Evolutionary conservation across 1,139 yeast species (phyloP).

Genomic region (Geotrichum bryndzae): DNA sequence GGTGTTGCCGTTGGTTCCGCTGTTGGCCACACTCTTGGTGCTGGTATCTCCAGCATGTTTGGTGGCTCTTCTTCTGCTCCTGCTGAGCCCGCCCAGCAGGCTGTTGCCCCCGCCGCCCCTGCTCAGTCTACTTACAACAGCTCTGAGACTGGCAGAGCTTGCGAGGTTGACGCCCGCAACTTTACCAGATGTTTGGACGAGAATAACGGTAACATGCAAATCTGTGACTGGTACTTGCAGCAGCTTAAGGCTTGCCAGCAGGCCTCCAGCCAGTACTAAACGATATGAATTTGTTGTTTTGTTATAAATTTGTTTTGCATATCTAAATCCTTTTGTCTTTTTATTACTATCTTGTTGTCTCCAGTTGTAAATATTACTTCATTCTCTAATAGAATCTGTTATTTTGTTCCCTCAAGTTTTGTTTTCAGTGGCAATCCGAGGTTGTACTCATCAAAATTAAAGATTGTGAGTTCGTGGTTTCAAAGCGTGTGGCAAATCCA

Average conservation of each 20-base stretch:
- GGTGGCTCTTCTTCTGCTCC: constrained; percentile 66
- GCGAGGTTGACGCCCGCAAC: constrained; percentile 91
- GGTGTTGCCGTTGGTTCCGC: constrained; percentile 99
- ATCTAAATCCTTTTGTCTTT: background rate
- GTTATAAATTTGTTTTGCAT: background rate
- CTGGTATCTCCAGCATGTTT: constrained; percentile 83
- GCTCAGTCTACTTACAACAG: constrained; percentile 24
- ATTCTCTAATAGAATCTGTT: background rate
- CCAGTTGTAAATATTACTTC: background rate
- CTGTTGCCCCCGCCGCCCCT: constrained; percentile 27
- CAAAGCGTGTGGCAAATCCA: too few species aligned
- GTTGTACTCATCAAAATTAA: too few species aligned
- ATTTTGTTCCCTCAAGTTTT: background rate
- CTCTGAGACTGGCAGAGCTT: constrained; percentile 45
- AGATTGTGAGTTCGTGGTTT: too few species aligned
- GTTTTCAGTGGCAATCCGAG: background rate
- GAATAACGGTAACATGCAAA: constrained; percentile 91
- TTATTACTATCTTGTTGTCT: background rate
- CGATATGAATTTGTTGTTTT: background rate
- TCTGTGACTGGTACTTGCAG: constrained; percentile 93
- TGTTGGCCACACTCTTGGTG: constrained; percentile 93
- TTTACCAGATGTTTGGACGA: constrained; percentile 94
- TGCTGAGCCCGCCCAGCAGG: constrained; percentile 35
- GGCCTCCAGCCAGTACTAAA: constrained; percentile 74
- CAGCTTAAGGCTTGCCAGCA: constrained; percentile 97